phyloP scores from a whole-genome alignment of 331 rosid species.

The Quercus lobata region DNA sequence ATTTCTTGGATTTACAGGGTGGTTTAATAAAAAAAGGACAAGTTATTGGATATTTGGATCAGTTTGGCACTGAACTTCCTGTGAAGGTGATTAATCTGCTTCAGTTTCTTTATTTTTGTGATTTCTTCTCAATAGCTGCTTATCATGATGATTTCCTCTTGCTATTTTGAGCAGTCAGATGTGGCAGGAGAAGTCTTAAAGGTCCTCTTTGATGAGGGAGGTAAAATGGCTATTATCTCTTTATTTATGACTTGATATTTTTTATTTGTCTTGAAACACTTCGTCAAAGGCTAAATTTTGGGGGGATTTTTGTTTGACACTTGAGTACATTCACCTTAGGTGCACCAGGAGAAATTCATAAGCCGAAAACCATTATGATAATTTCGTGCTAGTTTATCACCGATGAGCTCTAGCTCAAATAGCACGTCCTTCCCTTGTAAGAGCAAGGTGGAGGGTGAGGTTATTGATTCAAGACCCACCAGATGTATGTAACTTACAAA shows the following conservation, averaged over 20 bases:
- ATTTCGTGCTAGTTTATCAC: too few relatives aligned
- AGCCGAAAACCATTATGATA: too few relatives aligned
- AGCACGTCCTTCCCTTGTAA: too few relatives aligned
- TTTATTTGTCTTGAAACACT: neutral
- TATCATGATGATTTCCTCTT: conserved; percentile 34
- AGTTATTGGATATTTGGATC: conserved; percentile 87
- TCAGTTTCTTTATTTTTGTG: conserved; percentile 9
- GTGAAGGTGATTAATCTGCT: conserved; percentile 57
- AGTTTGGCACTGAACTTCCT: conserved; percentile 83
- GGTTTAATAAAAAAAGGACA: conserved; percentile 87
- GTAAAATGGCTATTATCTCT: conserved; percentile 37
- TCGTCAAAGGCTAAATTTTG: neutral
- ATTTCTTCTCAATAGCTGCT: conserved; percentile 1
- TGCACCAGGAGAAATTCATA: neutral
- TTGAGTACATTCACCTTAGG: neutral
- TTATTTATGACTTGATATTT: neutral
- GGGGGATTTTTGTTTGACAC: neutral
- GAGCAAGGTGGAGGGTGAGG: too few relatives aligned
- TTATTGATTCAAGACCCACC: too few relatives aligned
- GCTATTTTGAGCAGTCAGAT: conserved; percentile 69
- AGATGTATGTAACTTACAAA: too few relatives aligned
- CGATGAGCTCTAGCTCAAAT: too few relatives aligned
- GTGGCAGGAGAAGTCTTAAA: conserved; percentile 86
- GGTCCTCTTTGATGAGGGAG: conserved; percentile 90
- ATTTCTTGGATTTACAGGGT: conserved; percentile 53